Percentiles rank a stretch among this genome's conserved stretches.
Evolutionary conservation across 306 rosid genomes (phyloP).

Genomic region (Acacia crassicarpa): DNA sequence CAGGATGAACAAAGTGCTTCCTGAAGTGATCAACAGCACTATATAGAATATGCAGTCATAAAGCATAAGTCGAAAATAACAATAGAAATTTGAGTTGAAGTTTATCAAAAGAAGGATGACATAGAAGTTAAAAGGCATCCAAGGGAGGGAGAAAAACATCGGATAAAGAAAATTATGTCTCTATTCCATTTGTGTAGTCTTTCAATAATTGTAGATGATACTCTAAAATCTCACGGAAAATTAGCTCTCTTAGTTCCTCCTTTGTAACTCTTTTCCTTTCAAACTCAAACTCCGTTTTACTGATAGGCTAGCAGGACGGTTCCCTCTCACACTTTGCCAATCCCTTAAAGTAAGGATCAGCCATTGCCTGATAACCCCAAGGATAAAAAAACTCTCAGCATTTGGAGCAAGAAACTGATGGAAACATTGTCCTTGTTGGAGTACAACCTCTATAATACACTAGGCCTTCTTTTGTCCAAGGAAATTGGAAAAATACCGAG

Average conservation of each 20-base stretch:
- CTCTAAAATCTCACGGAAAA: conserved; percentile 87
- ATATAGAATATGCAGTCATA: conserved; percentile 32
- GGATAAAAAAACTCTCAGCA: conserved; percentile 5
- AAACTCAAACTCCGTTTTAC: conserved; percentile 95
- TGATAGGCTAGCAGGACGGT: conserved; percentile 93
- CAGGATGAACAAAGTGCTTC: conserved; percentile 94
- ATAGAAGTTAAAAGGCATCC: not conserved
- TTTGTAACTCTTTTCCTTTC: conserved; percentile 93
- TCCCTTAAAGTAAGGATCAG: conserved; percentile 92
- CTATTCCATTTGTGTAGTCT: conserved; percentile 87
- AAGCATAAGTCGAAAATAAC: conserved; percentile 14
- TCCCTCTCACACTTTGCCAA: conserved; percentile 87
- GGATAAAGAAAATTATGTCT: conserved; percentile 96
- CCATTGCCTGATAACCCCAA: conserved; percentile 61
- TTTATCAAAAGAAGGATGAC: not conserved
- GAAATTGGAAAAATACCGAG: not conserved
- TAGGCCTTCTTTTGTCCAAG: not conserved
- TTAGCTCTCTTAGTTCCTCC: conserved; percentile 88
- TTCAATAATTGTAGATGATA: conserved; percentile 94
- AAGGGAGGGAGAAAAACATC: conserved; percentile 42
- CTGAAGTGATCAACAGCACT: conserved; percentile 93
- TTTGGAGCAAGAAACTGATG: not conserved
- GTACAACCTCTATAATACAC: conserved; percentile 21
- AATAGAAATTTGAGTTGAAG: not conserved
- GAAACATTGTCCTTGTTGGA: conserved; percentile 5